Evolutionary conservation across 164 flowering plant species (phyloP), one percentile per base, ranked within the genome.

Genomic region (Tetracentron sinense): DNA sequence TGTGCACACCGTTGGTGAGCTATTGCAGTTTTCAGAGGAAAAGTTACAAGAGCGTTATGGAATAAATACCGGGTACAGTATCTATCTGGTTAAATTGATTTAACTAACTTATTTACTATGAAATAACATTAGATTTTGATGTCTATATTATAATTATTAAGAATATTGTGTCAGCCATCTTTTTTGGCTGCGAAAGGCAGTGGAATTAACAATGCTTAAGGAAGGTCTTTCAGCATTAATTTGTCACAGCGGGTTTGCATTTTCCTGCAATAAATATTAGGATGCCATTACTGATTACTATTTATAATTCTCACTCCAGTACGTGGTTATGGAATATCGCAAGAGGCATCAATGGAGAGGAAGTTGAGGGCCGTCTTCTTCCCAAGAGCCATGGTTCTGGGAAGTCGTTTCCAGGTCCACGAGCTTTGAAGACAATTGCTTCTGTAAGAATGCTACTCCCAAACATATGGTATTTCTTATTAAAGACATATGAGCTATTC

Each of bases 321-420:
- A 82, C 99, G 29, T 94, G 99, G 99, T 70, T 94, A 66, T 94
- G 99, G 99, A 94, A 90, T 75, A 78, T 77, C 66, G 93, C 99
- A 26, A 80, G 99, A 76, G 99, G 97, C 38, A 82, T 89, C 56
- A 81, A 74, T 72, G 99, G 99, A 62, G 99, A 94, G 54, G 95
- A 87, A 81, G 97, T 94, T 68, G 77, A 87, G 74, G 90, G 82
- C 20, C 96, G 97, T 60, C 86, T 89, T 65, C 92, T 94, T 68
- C 89, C 99, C 55, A 90, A 90, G 62, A 94, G 99, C 70, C 99
- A 94, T 85, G 99, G 97, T 69, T 80, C 92, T 75, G 97, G 97
- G 70, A 94, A 94, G 75, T 80, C 89, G 69, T 94, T 91, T 80
- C 89, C 96, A 68, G 97, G 99, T 29, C 95, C 82, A 64, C 77